Evolutionary conservation across 2,329 filamentous ascomycete genomes (phyloP).

Genomic region (Fusarium armeniacum): DNA sequence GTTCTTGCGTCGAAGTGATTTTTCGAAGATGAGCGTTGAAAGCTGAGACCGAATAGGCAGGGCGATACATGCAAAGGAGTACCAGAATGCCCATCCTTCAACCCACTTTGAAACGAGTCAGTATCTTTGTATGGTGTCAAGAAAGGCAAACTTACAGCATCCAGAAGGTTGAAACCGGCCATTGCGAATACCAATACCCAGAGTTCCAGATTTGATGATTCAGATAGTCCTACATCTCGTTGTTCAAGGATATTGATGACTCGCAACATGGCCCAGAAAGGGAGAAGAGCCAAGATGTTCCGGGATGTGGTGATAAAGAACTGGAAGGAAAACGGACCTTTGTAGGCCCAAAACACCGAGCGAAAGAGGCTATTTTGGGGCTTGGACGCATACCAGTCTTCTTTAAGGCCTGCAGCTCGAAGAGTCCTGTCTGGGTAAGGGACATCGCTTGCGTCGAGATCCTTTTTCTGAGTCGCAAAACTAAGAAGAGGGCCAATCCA

Average conservation of each 20-base stretch:
- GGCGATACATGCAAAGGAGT: constrained; percentile 72
- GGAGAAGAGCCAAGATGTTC: constrained; percentile 74
- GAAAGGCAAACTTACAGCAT: constrained; percentile 54
- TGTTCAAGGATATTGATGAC: constrained; percentile 75
- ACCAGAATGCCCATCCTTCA: constrained; percentile 77
- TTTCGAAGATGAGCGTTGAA: constrained; percentile 80
- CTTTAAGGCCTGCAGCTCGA: constrained; percentile 64
- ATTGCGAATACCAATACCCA: constrained; percentile 79
- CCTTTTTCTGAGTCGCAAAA: constrained; percentile 68
- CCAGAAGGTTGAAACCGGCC: constrained; percentile 69
- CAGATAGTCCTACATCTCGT: constrained; percentile 59
- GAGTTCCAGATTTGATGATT: constrained; percentile 63
- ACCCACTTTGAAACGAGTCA: constrained; percentile 61
- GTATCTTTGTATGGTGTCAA: background rate
- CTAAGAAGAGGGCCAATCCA: constrained; percentile 72
- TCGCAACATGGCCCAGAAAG: constrained; percentile 76
- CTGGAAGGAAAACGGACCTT: constrained; percentile 68
- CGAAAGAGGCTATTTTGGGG: constrained; percentile 70
- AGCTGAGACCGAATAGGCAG: constrained; percentile 79
- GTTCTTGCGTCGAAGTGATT: constrained; percentile 82
- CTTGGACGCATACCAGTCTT: constrained; percentile 63
- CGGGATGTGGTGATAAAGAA: constrained; percentile 68
- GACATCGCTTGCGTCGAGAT: constrained; percentile 73
- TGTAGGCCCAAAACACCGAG: constrained; percentile 71
- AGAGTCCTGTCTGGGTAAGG: constrained; percentile 70